Conservation (phyloP, 257 asterid species). For the Orobanche coerulescens region DNA sequence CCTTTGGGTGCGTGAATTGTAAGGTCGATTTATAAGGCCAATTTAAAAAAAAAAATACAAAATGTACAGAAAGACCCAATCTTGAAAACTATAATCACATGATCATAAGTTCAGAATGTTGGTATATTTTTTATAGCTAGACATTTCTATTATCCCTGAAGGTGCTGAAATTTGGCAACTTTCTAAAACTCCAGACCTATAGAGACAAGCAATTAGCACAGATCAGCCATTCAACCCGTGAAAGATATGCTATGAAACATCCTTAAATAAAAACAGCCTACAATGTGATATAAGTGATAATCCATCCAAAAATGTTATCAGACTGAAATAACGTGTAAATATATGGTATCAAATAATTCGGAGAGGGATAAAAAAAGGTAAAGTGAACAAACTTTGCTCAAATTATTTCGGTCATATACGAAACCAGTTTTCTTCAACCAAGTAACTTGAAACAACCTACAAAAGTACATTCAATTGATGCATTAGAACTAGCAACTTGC, state of each 20-base stretch:
- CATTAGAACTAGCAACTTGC: slow-evolving; percentile 22
- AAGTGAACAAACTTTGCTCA: slow-evolving; percentile 64
- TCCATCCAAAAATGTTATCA: neutral
- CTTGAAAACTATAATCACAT: neutral
- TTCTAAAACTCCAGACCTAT: neutral
- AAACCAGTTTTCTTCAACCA: slow-evolving; percentile 83
- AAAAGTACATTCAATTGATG: slow-evolving; percentile 31
- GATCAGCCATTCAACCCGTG: neutral
- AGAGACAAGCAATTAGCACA: neutral
- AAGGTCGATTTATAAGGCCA: too few species aligned
- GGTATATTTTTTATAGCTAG: neutral
- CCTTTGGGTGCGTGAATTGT: too few species aligned
- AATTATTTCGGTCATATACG: slow-evolving; percentile 65
- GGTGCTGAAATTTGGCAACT: neutral
- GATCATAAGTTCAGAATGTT: neutral
- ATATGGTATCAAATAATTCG: neutral
- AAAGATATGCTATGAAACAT: slow-evolving; percentile 11
- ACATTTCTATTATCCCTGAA: neutral
- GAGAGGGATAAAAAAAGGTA: slow-evolving; percentile 27
- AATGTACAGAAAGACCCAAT: too few species aligned
- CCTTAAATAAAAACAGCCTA: neutral
- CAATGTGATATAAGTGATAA: neutral
- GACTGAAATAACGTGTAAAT: slow-evolving; percentile 3
- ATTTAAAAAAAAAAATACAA: too few species aligned
- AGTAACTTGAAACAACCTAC: slow-evolving; percentile 93